Base-by-base conservation (phyloP, 2,329 filamentous ascomycete species). In the Paecilomyces dactylethromorphus region DNA sequence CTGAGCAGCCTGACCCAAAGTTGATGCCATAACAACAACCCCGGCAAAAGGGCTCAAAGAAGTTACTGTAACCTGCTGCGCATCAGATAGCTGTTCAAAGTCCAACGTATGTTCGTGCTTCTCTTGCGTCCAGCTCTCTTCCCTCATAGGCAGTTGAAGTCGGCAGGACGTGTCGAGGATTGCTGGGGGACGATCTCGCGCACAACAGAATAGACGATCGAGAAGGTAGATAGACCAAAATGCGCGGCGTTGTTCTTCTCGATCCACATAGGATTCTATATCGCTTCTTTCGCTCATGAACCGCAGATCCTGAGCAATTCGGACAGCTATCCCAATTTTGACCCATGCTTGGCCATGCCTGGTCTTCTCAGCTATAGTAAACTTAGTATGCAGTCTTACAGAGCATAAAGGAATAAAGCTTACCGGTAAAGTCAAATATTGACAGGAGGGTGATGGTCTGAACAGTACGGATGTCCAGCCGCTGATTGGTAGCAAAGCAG, bases 291-390 rank as follows among this genome's bases (percentile, higher is more conserved):
- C 63, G 10, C 51, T 57, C 54, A 62, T 62, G 15, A 64, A 69
- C 7, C 64, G 66, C 39, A 73, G 73, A 52, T 63, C 59, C 56
- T 66, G 64, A 3, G 88, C 92, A 71, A 83, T 93, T 54, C 90
- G 93, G 66, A 75, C 58, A 3, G 63, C 56, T 18, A 62, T 49
- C 2, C 59, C 60, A n/a, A 64, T 58, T 45, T 76, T 76, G 8
- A 77, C 62, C 75, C 75, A 78, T 1, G 69, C 73, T 8, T 66
- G 58, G 56, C 66, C 63, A 22, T 65, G 63, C 56, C 68, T 7
- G 32, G 11, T 35, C 11, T 35, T 65, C 10, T 71, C 70, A 55
- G 65, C 71, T 72, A 61, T 58, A 55, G 55, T 53, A 63, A 10
- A 49, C 10, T 52, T 29, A 32, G 52, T 53, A 45, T 49, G 32